Base-by-base conservation (phyloP, 257 asterid genomes). In the Coffea eugenioides region DNA sequence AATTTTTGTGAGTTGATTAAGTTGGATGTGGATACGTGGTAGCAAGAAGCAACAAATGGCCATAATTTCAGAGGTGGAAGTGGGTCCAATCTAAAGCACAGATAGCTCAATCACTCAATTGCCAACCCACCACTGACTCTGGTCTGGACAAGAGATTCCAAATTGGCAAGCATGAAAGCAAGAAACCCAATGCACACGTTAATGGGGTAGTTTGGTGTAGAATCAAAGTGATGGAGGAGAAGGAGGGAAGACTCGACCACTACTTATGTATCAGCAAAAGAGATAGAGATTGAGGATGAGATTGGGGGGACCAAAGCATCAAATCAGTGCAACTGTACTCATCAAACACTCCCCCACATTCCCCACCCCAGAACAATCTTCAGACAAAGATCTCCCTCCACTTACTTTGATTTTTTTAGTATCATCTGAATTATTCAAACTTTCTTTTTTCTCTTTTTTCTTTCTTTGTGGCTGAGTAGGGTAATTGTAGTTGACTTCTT, bases 141-240 rank as follows among this genome's bases (percentile, higher is more conserved):
- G 77, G 34, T 31, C 1, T 31, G 34, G 86, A 67, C 82, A 83
- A 81, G 76, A 83, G 88, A 85, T 84, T 84, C 88, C 85, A 75
- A 82, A 80, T 70, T 83, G 84, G 89, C 77, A 80, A 85, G 82
- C 79, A 81, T 65, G 80, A 75, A 81, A 84, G 80, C 34, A 31
- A 31, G 75, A 77, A 71, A 71, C 81, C 77, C 79, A 74, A 77
- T 59, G 68, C 49, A 77, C 79, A 80, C 72, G 86, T 79, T 82
- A 80, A 79, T 59, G 83, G 81, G 75, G 39, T 46, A 6, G 34
- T 18, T 27, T 79, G 73, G 65, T 66, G 74, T 78, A 66, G 69
- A 80, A 75, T 64, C 81, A 75, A 34, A 56, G 31, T 70, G 74
- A 70, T 61, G 83, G 34, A 31, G 34, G 34, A 31, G 34, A 31